Evolutionary conservation across 148 eudicot species (phyloP).

Genomic region (Vaccinium vitisidaea): DNA sequence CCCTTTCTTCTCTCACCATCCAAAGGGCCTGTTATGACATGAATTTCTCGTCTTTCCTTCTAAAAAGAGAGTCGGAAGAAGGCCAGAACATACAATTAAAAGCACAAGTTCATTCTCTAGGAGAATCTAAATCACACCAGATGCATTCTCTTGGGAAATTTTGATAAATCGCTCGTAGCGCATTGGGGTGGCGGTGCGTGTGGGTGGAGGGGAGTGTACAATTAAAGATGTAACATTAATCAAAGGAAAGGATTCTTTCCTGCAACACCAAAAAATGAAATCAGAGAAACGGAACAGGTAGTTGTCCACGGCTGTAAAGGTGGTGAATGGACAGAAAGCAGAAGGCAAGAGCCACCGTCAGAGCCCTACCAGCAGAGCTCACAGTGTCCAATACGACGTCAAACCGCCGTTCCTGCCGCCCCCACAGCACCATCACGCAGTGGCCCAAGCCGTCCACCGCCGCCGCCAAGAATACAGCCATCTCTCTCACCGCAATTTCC

Average conservation of each 20-base stretch:
- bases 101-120: no score
- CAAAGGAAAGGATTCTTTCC: constrained; percentile 17
- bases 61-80: no score
- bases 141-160: no score
- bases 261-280: background rate
- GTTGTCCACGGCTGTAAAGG: constrained; percentile 8
- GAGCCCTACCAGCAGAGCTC: constrained; percentile 31
- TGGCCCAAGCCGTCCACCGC: constrained; percentile 25
- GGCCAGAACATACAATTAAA: no score
- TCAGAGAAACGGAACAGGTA: constrained; percentile 22
- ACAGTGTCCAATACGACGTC: constrained; percentile 34
- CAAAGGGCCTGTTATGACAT: no score
- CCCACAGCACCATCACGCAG: constrained; percentile 29
- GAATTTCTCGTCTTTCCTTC: no score
- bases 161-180: no score
- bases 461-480: constrained; percentile 34
- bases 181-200: background rate
- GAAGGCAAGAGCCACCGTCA: constrained; percentile 38
- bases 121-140: no score
- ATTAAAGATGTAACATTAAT: background rate
- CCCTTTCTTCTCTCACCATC: no score
- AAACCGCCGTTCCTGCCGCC: constrained; percentile 36
- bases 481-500: constrained; percentile 55
- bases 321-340: constrained; percentile 39
- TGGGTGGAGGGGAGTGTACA: background rate